These are phyloP conservation scores for Gomphus sp. DNA, from an alignment of 1,284 basidiomycete genomes.

Conservation along the genomic window DNA sequence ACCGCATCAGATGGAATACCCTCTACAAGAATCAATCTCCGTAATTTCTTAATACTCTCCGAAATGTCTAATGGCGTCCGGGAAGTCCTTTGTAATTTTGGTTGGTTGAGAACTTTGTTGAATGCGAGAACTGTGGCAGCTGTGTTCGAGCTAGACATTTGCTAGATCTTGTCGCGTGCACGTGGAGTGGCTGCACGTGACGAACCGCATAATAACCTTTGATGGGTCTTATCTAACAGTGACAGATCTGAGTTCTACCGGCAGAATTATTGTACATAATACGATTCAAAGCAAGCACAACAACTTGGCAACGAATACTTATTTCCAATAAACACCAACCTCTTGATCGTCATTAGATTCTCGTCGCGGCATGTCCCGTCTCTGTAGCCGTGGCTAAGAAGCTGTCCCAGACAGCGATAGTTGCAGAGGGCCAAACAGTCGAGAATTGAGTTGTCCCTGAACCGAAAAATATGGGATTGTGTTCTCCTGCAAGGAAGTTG, in stretches of 20 bases:
- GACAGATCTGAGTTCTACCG: neutral
- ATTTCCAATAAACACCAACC: neutral
- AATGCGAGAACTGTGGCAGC: slow-evolving; percentile 30
- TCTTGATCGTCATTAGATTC: neutral
- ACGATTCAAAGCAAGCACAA: neutral
- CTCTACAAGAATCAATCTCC: slow-evolving; percentile 79
- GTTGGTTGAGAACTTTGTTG: slow-evolving; percentile 64
- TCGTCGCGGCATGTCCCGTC: neutral
- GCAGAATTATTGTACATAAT: neutral
- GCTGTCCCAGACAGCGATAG: slow-evolving; percentile 45
- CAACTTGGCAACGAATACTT: neutral
- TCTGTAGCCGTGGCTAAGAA: slow-evolving; percentile 18
- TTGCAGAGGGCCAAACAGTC: slow-evolving; percentile 42
- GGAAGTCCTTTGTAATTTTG: slow-evolving; percentile 51
- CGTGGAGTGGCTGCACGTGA: neutral
- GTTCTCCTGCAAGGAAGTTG: slow-evolving; percentile 37
- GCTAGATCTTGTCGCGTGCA: neutral
- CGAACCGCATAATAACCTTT: neutral
- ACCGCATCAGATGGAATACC: slow-evolving; percentile 72
- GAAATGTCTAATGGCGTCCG: slow-evolving; percentile 61
- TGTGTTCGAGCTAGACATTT: neutral
- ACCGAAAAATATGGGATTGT: slow-evolving; percentile 43
- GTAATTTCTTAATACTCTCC: slow-evolving; percentile 72
- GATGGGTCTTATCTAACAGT: neutral
- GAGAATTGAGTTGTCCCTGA: slow-evolving; percentile 38